phyloP scores from a whole-genome alignment of 2,329 filamentous ascomycete species.

The Pezicula carpinea region DNA sequence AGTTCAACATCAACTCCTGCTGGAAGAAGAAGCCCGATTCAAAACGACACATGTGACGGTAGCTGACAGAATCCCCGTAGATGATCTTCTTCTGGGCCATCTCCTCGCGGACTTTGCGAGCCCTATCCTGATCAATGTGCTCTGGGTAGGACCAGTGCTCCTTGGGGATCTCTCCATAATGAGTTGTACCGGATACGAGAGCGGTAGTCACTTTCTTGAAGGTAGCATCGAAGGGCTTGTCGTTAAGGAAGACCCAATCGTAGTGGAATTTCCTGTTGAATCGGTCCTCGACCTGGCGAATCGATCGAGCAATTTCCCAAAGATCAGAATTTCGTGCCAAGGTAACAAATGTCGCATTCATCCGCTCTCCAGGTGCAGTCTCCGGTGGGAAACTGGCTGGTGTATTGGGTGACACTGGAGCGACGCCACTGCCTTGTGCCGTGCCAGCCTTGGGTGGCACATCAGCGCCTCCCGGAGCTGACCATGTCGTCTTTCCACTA shows the following conservation, averaged over 20 bases:
- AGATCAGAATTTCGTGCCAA: constrained; percentile 89
- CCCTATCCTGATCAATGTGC: constrained; percentile 94
- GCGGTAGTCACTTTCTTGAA: constrained; percentile 91
- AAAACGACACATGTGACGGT: constrained; percentile 99
- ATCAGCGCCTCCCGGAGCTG: constrained; percentile 1
- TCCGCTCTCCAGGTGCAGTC: constrained; percentile 62
- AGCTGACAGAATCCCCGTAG: constrained; percentile 94
- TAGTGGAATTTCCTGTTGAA: constrained; percentile 98
- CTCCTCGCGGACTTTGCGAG: constrained; percentile 82
- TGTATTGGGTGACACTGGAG: constrained; percentile 22
- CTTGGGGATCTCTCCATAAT: constrained; percentile 82
- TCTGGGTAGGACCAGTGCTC: constrained; percentile 98
- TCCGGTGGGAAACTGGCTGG: constrained; percentile 32
- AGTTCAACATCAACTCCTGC: constrained; percentile 87
- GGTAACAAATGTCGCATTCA: constrained; percentile 97
- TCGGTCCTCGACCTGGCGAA: constrained; percentile 93
- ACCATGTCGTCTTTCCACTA: constrained; percentile 17
- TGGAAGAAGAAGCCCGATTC: constrained; percentile 99
- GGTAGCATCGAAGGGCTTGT: constrained; percentile 84
- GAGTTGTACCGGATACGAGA: constrained; percentile 86
- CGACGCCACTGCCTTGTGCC: constrained; percentile 16
- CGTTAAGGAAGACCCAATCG: constrained; percentile 99
- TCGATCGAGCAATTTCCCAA: constrained; percentile 95
- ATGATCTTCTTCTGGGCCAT: constrained; percentile 96
- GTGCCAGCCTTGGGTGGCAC: constrained; percentile 22